phyloP scores from a whole-genome alignment of 2,329 filamentous ascomycete genomes.

The Venturia carpophila region DNA sequence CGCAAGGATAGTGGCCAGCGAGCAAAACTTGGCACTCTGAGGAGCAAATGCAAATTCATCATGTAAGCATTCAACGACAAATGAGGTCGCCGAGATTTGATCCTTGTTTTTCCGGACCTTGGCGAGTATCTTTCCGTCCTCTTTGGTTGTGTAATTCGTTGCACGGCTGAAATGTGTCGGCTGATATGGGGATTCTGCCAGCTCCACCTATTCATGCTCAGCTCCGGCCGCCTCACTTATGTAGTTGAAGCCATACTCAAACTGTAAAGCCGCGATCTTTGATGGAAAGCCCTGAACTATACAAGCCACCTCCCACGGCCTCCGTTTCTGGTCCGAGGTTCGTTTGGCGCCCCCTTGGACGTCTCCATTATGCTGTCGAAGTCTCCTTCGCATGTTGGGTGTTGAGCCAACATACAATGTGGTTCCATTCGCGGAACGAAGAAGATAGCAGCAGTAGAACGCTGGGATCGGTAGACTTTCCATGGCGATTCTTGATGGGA shows the following conservation, averaged over 20 bases:
- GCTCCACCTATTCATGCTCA: conserved; percentile 60
- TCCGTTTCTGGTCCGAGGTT: conserved; percentile 58
- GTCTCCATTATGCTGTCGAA: conserved; percentile 87
- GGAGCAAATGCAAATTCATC: conserved; percentile 71
- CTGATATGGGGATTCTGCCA: conserved; percentile 67
- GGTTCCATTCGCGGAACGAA: conserved; percentile 52
- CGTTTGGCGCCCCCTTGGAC: conserved; percentile 71
- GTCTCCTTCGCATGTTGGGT: conserved; percentile 73
- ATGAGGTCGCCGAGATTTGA: conserved; percentile 42
- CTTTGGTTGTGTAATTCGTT: conserved; percentile 43
- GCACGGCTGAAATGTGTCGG: conserved; percentile 29
- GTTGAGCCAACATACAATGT: conserved; percentile 87
- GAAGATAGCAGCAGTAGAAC: conserved; percentile 87
- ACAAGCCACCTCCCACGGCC: conserved; percentile 83
- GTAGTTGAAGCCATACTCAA: conserved; percentile 58
- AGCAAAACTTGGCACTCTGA: conserved; percentile 70
- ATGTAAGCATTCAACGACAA: conserved; percentile 59
- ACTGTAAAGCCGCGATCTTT: conserved; percentile 79
- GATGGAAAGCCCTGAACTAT: conserved; percentile 84
- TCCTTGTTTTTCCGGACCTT: conserved; percentile 21
- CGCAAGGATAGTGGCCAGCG: conserved; percentile 75
- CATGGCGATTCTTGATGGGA: conserved; percentile 8
- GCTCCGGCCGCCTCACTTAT: background rate
- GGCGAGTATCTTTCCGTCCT: conserved; percentile 18
- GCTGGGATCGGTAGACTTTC: conserved; percentile 56